These are phyloP conservation scores for Meripilus lineatus DNA, from an alignment of 1,284 basidiomycete genomes.

Conservation along the genomic window DNA sequence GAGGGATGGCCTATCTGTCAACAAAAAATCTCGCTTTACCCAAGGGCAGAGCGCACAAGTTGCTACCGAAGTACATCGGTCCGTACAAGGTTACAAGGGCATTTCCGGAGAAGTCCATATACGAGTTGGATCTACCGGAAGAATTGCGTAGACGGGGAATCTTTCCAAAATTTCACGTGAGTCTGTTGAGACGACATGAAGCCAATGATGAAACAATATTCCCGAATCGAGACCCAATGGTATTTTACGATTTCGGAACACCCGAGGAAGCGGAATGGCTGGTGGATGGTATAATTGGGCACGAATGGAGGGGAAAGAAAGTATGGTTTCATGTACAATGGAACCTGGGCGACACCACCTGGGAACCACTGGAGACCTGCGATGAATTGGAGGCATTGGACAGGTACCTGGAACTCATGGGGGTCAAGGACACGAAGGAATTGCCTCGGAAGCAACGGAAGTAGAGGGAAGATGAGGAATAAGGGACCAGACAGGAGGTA, in stretches of 20 bases:
- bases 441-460: no score
- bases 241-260: slow-evolving; percentile 21
- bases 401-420: slow-evolving; percentile 18
- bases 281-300: slow-evolving; percentile 23
- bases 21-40: slow-evolving; percentile 31
- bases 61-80: slow-evolving; percentile 29
- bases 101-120: slow-evolving; percentile 15
- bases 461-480: no score
- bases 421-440: neutral
- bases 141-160: slow-evolving; percentile 19
- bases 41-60: slow-evolving; percentile 26
- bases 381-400: no score
- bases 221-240: no score
- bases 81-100: slow-evolving; percentile 23
- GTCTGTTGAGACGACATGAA: slow-evolving; percentile 14
- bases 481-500: no score
- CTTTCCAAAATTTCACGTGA: slow-evolving; percentile 21
- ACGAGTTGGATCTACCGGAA: slow-evolving; percentile 22
- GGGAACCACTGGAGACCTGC: slow-evolving; percentile 21
- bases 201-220: slow-evolving; percentile 18
- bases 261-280: slow-evolving; percentile 14
- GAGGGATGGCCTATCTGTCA: slow-evolving; percentile 27
- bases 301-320: slow-evolving; percentile 19
- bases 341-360: slow-evolving; percentile 27
- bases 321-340: slow-evolving; percentile 29